These are phyloP conservation scores for Fusarium floridanum DNA, from an alignment of 2,329 filamentous ascomycete species.

Conservation along the genomic window DNA sequence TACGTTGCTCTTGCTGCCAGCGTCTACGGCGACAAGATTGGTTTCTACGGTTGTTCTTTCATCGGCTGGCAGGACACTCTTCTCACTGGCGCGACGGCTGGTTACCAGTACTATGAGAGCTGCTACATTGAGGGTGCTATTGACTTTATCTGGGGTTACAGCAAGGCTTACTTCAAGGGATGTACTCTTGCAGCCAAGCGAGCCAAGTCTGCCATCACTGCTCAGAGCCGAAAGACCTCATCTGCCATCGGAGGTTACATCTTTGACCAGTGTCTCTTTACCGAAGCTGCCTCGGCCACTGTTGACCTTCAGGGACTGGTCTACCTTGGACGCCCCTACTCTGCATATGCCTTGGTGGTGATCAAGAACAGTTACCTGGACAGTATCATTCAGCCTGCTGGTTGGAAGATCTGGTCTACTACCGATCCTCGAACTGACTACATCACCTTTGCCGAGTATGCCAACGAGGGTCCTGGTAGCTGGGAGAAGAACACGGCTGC, in stretches of 20 bases:
- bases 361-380: conserved; percentile 63
- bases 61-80: conserved; percentile 64
- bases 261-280: conserved; percentile 48
- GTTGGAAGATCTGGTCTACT: conserved; percentile 64
- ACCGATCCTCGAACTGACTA: conserved; percentile 68
- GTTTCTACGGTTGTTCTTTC: conserved; percentile 57
- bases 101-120: conserved; percentile 61
- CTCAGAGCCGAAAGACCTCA: conserved; percentile 45
- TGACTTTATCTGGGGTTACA: conserved; percentile 44
- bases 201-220: conserved; percentile 45
- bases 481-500: conserved; percentile 42
- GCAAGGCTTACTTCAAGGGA: conserved; percentile 52
- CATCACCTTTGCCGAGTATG: conserved; percentile 70
- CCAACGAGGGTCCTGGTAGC: conserved; percentile 63
- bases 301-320: conserved; percentile 50
- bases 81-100: conserved; percentile 54
- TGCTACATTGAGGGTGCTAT: conserved; percentile 51
- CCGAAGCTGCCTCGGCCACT: conserved; percentile 37
- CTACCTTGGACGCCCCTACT: conserved; percentile 63
- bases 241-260: conserved; percentile 48
- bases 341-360: conserved; percentile 59
- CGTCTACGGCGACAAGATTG: conserved; percentile 47
- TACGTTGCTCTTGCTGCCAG: conserved; percentile 56
- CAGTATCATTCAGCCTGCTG: conserved; percentile 38
- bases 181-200: conserved; percentile 53